Conservation (phyloP, 768 basidiomycete species). For the Russula dissimulans region DNA sequence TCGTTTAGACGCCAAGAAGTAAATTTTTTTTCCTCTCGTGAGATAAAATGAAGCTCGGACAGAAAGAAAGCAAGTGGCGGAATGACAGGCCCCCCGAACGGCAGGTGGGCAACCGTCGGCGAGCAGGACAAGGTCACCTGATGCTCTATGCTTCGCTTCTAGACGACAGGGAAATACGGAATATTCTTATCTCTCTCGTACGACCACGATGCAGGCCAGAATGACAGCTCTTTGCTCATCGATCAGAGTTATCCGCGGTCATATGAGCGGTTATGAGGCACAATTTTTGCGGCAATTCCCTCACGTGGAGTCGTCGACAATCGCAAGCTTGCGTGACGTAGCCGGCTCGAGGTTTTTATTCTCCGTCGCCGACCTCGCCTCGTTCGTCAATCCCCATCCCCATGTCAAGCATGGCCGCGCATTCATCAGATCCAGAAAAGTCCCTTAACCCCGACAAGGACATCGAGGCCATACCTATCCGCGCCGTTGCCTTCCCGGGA, state of each 20-base stretch:
- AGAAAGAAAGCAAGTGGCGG: too few species aligned
- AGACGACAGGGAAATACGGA: too few species aligned
- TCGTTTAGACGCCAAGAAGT: not conserved
- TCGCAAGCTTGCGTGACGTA: not conserved
- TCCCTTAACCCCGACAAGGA: conserved; percentile 22
- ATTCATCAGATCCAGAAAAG: conserved; percentile 12
- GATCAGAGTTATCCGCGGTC: too few species aligned
- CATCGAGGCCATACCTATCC: conserved; percentile 28
- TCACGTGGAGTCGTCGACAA: not conserved
- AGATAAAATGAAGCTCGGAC: not conserved
- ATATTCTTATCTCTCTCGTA: too few species aligned
- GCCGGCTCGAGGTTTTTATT: not conserved
- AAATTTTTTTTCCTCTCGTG: not conserved
- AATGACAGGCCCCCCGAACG: too few species aligned
- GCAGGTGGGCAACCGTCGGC: too few species aligned
- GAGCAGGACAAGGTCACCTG: too few species aligned
- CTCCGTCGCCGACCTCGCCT: not conserved
- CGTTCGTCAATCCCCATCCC: not conserved
- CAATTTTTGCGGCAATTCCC: not conserved
- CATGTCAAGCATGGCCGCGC: conserved; percentile 2
- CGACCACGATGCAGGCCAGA: too few species aligned
- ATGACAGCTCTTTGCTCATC: too few species aligned
- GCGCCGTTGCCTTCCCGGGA: conserved; percentile 43
- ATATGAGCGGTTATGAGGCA: too few species aligned
- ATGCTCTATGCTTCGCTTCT: too few species aligned